Percentiles rank a stretch among this genome's conserved stretches.
These are phyloP conservation scores for Misopates orontium DNA, from an alignment of 257 asterid genomes.

Conservation along the genomic window DNA sequence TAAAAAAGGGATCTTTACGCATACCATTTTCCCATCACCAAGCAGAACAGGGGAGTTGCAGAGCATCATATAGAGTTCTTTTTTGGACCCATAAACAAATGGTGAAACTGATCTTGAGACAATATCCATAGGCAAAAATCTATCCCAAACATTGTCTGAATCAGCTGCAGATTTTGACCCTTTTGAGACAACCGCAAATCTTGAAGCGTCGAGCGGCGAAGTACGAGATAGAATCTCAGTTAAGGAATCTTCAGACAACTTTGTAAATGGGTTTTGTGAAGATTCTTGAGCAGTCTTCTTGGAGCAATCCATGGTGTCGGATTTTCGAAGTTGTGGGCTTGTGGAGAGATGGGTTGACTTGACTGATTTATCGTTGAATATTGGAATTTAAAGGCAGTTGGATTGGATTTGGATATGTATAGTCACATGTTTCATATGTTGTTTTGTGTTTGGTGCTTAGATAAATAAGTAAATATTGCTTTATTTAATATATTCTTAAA, in stretches of 20 bases:
- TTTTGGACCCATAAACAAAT: constrained; percentile 27
- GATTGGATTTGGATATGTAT: too few relatives aligned
- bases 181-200: constrained; percentile 26
- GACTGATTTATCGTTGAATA: too few relatives aligned
- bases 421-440: too few relatives aligned
- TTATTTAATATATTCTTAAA: too few relatives aligned
- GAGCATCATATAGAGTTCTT: constrained; percentile 38
- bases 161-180: constrained; percentile 31
- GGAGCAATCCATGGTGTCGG: neutral
- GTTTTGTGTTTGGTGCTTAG: too few relatives aligned
- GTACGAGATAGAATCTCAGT: constrained; percentile 32
- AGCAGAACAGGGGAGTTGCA: constrained; percentile 40
- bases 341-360: neutral
- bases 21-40: constrained; percentile 39
- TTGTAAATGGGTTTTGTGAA: constrained; percentile 15
- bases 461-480: too few relatives aligned
- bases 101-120: constrained; percentile 33
- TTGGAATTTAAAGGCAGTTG: too few relatives aligned
- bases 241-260: constrained; percentile 22
- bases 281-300: neutral
- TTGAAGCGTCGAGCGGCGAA: constrained; percentile 28
- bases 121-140: constrained; percentile 45
- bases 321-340: neutral
- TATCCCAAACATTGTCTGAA: constrained; percentile 28
- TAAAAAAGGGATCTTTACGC: neutral